phyloP scores from a whole-genome alignment of 768 basidiomycete species.

The Hygrocybe coccinea region DNA sequence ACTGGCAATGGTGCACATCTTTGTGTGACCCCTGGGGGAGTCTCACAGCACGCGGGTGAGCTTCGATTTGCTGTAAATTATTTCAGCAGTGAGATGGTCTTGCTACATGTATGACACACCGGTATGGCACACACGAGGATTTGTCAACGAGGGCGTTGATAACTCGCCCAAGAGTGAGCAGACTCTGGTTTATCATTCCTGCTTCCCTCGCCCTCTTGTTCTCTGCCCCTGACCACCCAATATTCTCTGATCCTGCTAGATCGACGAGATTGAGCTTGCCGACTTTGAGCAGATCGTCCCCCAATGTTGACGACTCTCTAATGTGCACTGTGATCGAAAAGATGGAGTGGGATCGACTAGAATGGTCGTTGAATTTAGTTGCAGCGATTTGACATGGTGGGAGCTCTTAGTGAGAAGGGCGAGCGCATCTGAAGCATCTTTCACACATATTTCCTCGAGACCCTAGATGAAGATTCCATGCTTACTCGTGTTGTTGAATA shows the following conservation, averaged over 20 bases:
- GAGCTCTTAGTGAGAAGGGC: constrained; percentile 84
- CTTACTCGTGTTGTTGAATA: constrained; percentile 88
- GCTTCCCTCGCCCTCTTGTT: constrained; percentile 94
- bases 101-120: constrained; percentile 39
- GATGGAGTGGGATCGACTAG: constrained; percentile 95
- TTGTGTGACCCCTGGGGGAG: constrained; percentile 92
- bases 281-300: constrained; percentile 85
- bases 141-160: constrained; percentile 95
- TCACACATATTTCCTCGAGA: constrained; percentile 85
- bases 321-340: too few relatives aligned
- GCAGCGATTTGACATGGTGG: constrained; percentile 85
- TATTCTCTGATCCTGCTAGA: constrained; percentile 95
- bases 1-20: constrained; percentile 96
- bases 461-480: constrained; percentile 92
- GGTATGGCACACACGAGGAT: constrained; percentile 88
- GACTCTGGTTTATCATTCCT: too few relatives aligned
- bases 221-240: constrained; percentile 92
- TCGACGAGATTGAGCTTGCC: constrained; percentile 98
- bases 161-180: too few relatives aligned
- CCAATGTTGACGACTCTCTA: constrained; percentile 71
- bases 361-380: constrained; percentile 97
- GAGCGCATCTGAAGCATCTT: constrained; percentile 77
- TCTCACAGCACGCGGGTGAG: constrained; percentile 97
- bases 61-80: constrained; percentile 75
- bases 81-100: background rate